A percentile compares a stretch with the other conserved stretches of the same genome.
Evolutionary conservation across 148 eudicot species (phyloP).

Genomic region (Nyssa sinensis): DNA sequence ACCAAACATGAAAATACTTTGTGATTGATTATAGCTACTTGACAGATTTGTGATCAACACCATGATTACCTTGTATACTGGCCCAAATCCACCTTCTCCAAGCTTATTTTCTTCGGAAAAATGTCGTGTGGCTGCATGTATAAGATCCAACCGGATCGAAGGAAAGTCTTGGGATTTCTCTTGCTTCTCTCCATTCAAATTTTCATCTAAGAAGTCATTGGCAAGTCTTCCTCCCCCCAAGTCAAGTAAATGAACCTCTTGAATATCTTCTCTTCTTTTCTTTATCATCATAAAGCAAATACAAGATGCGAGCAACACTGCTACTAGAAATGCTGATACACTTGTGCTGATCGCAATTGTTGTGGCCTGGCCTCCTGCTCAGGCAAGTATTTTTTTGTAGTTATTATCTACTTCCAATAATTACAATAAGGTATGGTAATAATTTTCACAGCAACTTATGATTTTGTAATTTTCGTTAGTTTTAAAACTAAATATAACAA

Average conservation of each 20-base stretch:
- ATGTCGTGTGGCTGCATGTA: slow-evolving; percentile 9
- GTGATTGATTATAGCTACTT: not conserved
- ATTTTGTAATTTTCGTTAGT: no score
- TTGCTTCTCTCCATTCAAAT: not conserved
- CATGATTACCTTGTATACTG: slow-evolving; percentile 20
- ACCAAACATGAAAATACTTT: no score
- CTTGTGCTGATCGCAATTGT: no score
- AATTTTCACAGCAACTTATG: not conserved
- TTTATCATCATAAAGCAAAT: not conserved
- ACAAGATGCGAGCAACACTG: not conserved
- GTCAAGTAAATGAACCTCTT: not conserved
- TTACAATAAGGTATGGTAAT: not conserved
- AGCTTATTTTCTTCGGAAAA: slow-evolving; percentile 25
- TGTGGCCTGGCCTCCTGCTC: not conserved
- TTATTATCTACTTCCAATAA: not conserved
- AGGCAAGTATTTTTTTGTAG: not conserved
- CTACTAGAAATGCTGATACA: no score
- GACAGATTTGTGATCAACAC: no score
- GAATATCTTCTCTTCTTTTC: not conserved
- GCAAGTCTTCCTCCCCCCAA: not conserved
- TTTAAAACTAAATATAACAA: not conserved
- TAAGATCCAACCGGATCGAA: not conserved
- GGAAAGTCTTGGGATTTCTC: not conserved
- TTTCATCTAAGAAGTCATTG: not conserved
- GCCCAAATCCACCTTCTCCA: slow-evolving; percentile 29